phyloP scores from a whole-genome alignment of 495 filamentous ascomycete genomes.

The Tuber calosporum region DNA sequence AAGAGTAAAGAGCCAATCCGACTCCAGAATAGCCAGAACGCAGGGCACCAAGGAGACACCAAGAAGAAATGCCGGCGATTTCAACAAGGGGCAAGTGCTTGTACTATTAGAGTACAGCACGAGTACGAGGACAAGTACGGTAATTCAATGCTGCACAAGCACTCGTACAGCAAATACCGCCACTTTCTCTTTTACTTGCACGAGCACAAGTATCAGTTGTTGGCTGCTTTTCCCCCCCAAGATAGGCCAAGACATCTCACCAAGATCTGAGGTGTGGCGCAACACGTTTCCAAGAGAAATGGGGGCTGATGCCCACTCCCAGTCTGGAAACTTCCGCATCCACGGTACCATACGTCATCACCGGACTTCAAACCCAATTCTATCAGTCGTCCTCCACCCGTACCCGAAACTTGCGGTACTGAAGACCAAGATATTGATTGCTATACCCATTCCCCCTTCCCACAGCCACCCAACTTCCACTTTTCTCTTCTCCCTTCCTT shows the following conservation, averaged over 20 bases:
- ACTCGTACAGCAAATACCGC: not conserved
- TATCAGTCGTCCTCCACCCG: not conserved
- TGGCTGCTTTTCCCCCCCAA: not conserved
- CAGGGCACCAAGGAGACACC: not conserved
- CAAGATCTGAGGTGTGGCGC: not conserved
- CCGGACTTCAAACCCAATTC: not conserved
- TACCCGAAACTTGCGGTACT: not conserved
- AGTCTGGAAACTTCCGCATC: not conserved
- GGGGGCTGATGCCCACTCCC: not conserved
- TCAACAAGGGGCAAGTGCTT: not conserved
- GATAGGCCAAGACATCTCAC: not conserved
- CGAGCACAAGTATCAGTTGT: not conserved
- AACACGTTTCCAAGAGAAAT: not conserved
- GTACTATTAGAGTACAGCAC: not conserved
- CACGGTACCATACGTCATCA: not conserved
- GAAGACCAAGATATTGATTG: not conserved
- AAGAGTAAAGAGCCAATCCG: constrained; percentile 1
- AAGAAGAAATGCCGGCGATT: not conserved
- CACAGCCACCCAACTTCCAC: no score
- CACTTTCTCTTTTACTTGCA: no score
- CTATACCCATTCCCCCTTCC: no score
- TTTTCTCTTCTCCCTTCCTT: no score
- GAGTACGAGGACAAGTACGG: no score
- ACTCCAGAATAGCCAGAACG: not conserved
- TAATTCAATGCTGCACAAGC: not conserved